Evolutionary conservation across 208 protist species (phyloP).

Genomic region (Herpetomonas tarakana): DNA sequence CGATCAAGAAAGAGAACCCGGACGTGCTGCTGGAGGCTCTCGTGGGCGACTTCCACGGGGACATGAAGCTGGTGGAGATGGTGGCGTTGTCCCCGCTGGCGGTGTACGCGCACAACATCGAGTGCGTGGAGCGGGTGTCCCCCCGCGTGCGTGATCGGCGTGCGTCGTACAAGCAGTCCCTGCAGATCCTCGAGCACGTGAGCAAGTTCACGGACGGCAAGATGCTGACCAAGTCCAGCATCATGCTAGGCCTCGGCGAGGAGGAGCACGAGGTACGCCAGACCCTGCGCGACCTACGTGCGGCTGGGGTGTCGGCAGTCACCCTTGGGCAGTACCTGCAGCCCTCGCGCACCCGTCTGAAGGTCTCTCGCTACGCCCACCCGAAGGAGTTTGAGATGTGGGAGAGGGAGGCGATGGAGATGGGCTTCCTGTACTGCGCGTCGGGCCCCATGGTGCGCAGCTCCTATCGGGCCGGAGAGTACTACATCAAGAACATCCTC

Average conservation of each 20-base stretch:
- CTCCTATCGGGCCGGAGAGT: slow-evolving; percentile 95
- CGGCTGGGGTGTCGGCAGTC: slow-evolving; percentile 90
- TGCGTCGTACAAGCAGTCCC: slow-evolving; percentile 95
- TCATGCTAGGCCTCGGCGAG: slow-evolving; percentile 98
- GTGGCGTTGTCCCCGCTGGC: slow-evolving; percentile 93
- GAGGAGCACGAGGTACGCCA: slow-evolving; percentile 94
- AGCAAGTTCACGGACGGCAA: slow-evolving; percentile 72
- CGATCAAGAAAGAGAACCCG: slow-evolving; percentile 84
- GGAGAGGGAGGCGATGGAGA: slow-evolving; percentile 87
- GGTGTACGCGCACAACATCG: slow-evolving; percentile 99
- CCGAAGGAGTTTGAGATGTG: slow-evolving; percentile 97
- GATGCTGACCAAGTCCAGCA: slow-evolving; percentile 97
- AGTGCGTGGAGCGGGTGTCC: slow-evolving; percentile 94
- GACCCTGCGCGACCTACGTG: slow-evolving; percentile 93
- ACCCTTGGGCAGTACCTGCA: slow-evolving; percentile 98
- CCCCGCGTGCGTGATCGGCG: slow-evolving; percentile 93
- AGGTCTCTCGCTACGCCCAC: slow-evolving; percentile 95
- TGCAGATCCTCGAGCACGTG: slow-evolving; percentile 92
- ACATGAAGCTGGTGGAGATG: slow-evolving; percentile 73
- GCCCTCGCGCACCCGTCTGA: slow-evolving; percentile 95
- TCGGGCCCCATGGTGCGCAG: slow-evolving; percentile 95
- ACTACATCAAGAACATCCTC: slow-evolving; percentile 94
- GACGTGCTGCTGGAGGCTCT: slow-evolving; percentile 95
- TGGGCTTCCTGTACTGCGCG: slow-evolving; percentile 98
- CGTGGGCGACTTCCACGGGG: slow-evolving; percentile 96